Evolutionary conservation across 805 yeast species (phyloP).

Genomic region (Zygosaccharomyces siamensis): DNA sequence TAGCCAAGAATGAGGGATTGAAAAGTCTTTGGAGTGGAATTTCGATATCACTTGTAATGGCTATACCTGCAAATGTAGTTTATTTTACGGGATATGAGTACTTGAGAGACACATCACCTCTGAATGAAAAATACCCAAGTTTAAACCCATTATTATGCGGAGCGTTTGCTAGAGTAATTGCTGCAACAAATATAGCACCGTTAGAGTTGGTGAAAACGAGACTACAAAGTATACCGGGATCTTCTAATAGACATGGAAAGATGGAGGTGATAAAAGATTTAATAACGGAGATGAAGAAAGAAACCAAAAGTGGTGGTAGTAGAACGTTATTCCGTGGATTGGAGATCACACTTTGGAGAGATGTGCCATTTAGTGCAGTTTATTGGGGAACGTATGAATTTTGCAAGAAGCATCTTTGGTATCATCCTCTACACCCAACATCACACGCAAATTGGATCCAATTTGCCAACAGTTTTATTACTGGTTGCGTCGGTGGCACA

Average conservation of each 20-base stretch:
- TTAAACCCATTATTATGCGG: constrained; percentile 83
- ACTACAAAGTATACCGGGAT: constrained; percentile 77
- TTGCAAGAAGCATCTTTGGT: constrained; percentile 32
- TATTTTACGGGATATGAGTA: constrained; percentile 93
- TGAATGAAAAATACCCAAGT: constrained; percentile 35
- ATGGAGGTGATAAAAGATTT: constrained; percentile 41
- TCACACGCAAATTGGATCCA: constrained; percentile 37
- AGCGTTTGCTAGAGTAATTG: constrained; percentile 69
- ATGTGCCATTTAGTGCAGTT: constrained; percentile 92
- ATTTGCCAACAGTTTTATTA: constrained; percentile 60
- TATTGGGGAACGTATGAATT: constrained; percentile 88
- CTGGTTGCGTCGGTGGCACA: constrained; percentile 82
- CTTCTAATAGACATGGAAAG: constrained; percentile 25
- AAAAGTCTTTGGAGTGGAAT: constrained; percentile 85
- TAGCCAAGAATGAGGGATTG: constrained; percentile 68
- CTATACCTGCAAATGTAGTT: constrained; percentile 87
- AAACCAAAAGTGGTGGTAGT: constrained; percentile 54
- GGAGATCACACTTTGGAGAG: constrained; percentile 88
- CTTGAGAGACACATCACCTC: constrained; percentile 68
- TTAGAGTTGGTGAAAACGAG: constrained; percentile 83
- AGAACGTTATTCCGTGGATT: constrained; percentile 75
- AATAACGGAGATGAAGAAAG: constrained; percentile 47
- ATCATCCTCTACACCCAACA: constrained; percentile 2
- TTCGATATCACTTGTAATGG: constrained; percentile 76
- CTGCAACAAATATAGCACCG: constrained; percentile 85